Conservation (phyloP, 164 flowering plant species). For the Vitis cinerea region DNA sequence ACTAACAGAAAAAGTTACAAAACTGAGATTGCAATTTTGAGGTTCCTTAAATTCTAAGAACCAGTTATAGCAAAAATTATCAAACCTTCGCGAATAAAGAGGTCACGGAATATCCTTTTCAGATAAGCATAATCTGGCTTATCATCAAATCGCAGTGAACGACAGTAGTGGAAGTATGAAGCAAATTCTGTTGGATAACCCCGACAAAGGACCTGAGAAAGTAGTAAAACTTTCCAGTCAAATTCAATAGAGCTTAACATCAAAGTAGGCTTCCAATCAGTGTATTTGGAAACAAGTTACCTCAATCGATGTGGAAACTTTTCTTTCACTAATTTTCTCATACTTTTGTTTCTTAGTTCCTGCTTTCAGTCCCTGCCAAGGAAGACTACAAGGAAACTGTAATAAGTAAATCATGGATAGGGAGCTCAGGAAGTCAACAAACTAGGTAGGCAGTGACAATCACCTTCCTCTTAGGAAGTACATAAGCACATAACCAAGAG, state of each 20-base stretch:
- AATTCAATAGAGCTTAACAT: background rate
- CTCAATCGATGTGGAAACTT: conserved; percentile 95
- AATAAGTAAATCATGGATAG: background rate
- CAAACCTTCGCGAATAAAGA: conserved; percentile 63
- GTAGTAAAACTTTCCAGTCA: conserved; percentile 4
- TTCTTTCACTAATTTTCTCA: conserved; percentile 90
- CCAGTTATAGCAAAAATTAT: background rate
- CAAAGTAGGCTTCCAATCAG: background rate
- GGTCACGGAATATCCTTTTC: conserved; percentile 64
- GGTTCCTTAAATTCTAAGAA: too few relatives aligned
- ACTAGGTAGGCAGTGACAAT: conserved; percentile 4
- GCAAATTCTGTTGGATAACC: conserved; percentile 67
- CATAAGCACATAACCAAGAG: conserved; percentile 94
- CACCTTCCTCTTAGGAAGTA: conserved; percentile 93
- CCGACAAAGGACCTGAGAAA: conserved; percentile 49
- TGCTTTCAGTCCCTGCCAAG: conserved; percentile 97
- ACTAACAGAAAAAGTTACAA: background rate
- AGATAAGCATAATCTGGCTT: conserved; percentile 68
- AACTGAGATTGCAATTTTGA: too few relatives aligned
- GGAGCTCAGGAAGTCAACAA: background rate
- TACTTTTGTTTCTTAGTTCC: conserved; percentile 93
- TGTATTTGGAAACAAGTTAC: conserved; percentile 26
- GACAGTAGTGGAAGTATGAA: conserved; percentile 66
- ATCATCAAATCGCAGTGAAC: conserved; percentile 64
- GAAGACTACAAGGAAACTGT: conserved; percentile 51